Base-by-base conservation (phyloP, 2,329 filamentous ascomycete genomes). In the Calycina marina region DNA sequence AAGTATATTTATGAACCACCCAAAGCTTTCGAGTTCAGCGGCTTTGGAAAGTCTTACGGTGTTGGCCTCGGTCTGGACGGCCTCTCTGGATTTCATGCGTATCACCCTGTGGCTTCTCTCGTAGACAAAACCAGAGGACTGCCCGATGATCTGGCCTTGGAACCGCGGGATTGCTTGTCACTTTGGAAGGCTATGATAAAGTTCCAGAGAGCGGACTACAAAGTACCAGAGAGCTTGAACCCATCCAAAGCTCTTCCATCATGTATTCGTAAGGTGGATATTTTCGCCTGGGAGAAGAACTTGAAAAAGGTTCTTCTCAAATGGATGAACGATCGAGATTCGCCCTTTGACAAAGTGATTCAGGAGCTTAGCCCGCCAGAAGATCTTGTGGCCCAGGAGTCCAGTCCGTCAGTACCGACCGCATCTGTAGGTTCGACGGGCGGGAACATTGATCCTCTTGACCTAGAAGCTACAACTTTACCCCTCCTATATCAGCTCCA, bases 91-190 rank as follows among this genome's bases (percentile, higher is more conserved):
- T 47, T 52, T 17, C 40, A 48, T 6, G 26, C 42, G 4, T 57
- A 84, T 22, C 78, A 85, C 48, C 79, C 79, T 0, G 59, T 83
- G 11, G 63, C 66, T 4, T 70, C 67, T 39, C 56, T 85, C 2
- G 56, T 70, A 6, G 70, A 79, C 40, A 63, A 65, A 20, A 67
- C 65, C 22, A 62, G 69, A n/a, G 70, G 67, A 1, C 67, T 77
- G 12, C 69, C 81, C 0, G 64, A 72, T 17, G 79, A 85, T 52
- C 57, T 84, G 6, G 66, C 58, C 15, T 58, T 88, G 1, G 80
- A 86, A 48, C 68, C 79, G 5, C 63, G 76, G 18, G 80, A 86
- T 49, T 84, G 77, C 43, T 59, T 76, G 5, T 61, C 57, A 1
- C 56, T 85, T 0, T 85, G 75, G 69, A 58, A 67, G 35, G 60